Percentiles rank a stretch among this genome's conserved stretches.
Conservation (phyloP, 2,329 filamentous ascomycete species). For the Penicillium paneum region DNA sequence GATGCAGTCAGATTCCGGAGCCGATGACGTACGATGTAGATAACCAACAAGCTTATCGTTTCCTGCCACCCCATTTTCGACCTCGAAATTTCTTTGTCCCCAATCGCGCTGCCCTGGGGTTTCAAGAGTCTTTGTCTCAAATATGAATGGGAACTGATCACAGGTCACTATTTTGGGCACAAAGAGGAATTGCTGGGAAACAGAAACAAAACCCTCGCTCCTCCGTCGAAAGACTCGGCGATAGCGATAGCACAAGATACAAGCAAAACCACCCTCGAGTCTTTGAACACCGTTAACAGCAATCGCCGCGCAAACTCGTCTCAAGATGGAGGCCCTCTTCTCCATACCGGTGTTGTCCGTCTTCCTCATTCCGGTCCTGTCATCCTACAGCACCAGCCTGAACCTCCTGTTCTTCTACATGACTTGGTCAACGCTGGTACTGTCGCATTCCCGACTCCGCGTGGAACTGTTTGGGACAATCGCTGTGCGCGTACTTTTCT, state of each 20-base stretch:
- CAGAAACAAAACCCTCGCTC: conserved; percentile 2
- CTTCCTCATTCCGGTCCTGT: conserved; percentile 39
- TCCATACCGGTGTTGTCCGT: conserved; percentile 31
- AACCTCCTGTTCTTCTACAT: conserved; percentile 88
- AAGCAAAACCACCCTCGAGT: background rate
- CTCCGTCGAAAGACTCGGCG: background rate
- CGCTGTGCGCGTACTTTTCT: conserved; percentile 66
- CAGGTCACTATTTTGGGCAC: background rate
- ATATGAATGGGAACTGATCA: background rate
- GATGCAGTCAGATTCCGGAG: background rate
- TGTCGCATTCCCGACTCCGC: conserved; percentile 70
- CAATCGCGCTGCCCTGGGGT: background rate
- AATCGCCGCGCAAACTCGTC: background rate
- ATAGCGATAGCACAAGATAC: background rate
- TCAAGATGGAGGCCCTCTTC: conserved; percentile 53
- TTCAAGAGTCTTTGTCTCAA: background rate
- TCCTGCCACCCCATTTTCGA: conserved; percentile 17
- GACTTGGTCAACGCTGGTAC: conserved; percentile 80
- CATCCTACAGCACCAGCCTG: conserved; percentile 72
- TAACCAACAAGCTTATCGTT: conserved; percentile 4
- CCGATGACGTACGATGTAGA: conserved; percentile 27
- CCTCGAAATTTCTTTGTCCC: conserved; percentile 1
- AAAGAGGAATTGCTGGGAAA: background rate
- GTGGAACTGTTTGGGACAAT: conserved; percentile 72
- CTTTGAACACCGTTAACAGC: background rate